A percentile compares a stretch with the other conserved stretches of the same genome.
These are phyloP conservation scores for Chaetomiaceae sp. DNA, from an alignment of 2,329 filamentous ascomycete species.

Conservation along the genomic window DNA sequence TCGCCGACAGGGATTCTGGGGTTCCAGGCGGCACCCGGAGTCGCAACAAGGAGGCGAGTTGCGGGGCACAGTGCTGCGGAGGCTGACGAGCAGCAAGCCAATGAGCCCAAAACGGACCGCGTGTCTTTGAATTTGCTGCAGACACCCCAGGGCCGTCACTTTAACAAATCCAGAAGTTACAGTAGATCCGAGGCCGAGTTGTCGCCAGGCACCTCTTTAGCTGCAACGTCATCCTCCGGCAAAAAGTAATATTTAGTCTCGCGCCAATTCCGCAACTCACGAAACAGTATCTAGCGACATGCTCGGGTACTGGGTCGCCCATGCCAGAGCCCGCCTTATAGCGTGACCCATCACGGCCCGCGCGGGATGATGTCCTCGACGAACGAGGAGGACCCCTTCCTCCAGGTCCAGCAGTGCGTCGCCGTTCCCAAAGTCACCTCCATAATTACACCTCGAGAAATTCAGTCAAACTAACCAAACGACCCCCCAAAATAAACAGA, in stretches of 20 bases:
- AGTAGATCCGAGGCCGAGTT: background rate
- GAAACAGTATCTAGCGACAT: slow-evolving; percentile 15
- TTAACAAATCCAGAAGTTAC: background rate
- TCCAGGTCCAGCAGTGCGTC: slow-evolving; percentile 65
- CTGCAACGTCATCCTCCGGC: slow-evolving; percentile 23
- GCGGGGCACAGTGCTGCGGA: slow-evolving; percentile 1
- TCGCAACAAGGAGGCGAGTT: background rate
- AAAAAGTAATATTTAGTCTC: background rate
- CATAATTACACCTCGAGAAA: background rate
- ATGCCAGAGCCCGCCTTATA: slow-evolving; percentile 14
- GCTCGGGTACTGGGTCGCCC: slow-evolving; percentile 9
- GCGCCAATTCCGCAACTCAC: background rate
- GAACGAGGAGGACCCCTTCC: slow-evolving; percentile 65
- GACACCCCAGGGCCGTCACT: slow-evolving; percentile 7
- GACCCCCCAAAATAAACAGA: slow-evolving; percentile 42
- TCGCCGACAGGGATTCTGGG: slow-evolving; percentile 9
- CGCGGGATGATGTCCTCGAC: slow-evolving; percentile 62
- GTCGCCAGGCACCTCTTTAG: slow-evolving; percentile 14
- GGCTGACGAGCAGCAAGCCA: background rate
- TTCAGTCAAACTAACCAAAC: background rate
- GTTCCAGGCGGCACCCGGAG: background rate
- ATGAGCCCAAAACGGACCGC: background rate
- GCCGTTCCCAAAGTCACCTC: slow-evolving; percentile 4
- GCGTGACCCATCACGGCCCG: slow-evolving; percentile 11
- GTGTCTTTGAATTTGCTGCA: background rate